phyloP scores from a whole-genome alignment of 2,329 filamentous ascomycete species.

The Lachnellula hyalina region DNA sequence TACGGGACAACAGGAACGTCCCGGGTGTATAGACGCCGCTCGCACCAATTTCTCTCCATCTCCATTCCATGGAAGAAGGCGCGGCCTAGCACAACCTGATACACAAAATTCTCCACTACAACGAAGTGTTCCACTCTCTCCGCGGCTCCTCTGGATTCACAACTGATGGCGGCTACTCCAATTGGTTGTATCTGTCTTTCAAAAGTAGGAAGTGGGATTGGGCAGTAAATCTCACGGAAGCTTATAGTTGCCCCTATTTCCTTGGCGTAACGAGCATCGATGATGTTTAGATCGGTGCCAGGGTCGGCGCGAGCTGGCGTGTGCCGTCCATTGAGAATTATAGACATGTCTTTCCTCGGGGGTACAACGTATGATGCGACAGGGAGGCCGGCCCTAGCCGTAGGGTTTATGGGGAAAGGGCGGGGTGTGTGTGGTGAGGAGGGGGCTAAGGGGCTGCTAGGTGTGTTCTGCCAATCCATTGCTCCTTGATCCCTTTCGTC shows the following conservation, averaged over 20 bases:
- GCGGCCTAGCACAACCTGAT: constrained; percentile 1
- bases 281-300: background rate
- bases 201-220: background rate
- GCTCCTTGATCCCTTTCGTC: background rate
- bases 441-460: background rate
- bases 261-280: background rate
- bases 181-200: background rate
- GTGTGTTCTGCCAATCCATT: background rate
- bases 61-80: background rate
- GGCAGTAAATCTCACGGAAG: background rate
- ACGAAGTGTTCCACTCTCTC: background rate
- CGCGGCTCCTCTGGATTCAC: background rate
- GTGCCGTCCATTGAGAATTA: background rate
- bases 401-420: background rate
- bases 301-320: background rate
- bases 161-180: background rate
- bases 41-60: background rate
- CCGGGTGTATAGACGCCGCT: background rate
- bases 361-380: background rate
- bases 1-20: background rate
- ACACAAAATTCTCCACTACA: constrained; percentile 2
- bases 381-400: background rate
- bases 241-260: background rate
- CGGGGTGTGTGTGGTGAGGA: background rate
- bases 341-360: background rate